Base-by-base conservation (phyloP, 1,139 yeast species). In the Zygoascus hellenicus region DNA sequence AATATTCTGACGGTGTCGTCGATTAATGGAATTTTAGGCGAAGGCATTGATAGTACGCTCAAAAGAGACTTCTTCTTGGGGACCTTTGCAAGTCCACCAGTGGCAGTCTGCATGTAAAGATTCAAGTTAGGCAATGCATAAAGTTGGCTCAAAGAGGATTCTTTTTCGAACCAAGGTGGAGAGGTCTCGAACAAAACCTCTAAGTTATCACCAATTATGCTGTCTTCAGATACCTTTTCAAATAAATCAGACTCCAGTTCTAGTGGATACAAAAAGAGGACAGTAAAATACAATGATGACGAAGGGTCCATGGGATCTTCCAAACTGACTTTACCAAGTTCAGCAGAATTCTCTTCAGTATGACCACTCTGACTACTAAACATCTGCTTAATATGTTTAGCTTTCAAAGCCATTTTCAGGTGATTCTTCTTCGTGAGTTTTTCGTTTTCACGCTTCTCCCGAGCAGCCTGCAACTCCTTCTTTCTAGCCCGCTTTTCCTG, bases 81-180 rank as follows among this genome's bases (percentile, higher is more conserved):
- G 1, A 86, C 79, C 64, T 87, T 88, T 37, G 90, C 81, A 51
- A 92, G 71, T 0, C 97, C 97, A 37, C 96, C 97, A 2, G 80
- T 61, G 38, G 69, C 74, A 0, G 97, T 88, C 64, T 88, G 97
- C 79, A 87, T 81, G 62, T 74, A 90, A 16, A 84, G 83, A 48
- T 84, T 83, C 33, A 90, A 68, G 48, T 76, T 76, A 55, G 76
- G 77, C 3, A 78, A 68, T 1, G 72, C 65, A 60, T 88, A 88
- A 51, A 81, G 65, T 1, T 35, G 32, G 13, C 54, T 33, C 45
- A 55, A 57, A 11, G 45, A 45, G 9, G 49, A 30, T 3, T 55
- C 51, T 19, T 78, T 79, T 17, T 75, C 75, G 60, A 83, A 86
- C 84, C 89, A 89, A 45, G 77, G 78, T 9, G 76, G 76, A 2